These are phyloP conservation scores for Platanus orientalis DNA, from an alignment of 164 flowering plant genomes.

Conservation along the genomic window DNA sequence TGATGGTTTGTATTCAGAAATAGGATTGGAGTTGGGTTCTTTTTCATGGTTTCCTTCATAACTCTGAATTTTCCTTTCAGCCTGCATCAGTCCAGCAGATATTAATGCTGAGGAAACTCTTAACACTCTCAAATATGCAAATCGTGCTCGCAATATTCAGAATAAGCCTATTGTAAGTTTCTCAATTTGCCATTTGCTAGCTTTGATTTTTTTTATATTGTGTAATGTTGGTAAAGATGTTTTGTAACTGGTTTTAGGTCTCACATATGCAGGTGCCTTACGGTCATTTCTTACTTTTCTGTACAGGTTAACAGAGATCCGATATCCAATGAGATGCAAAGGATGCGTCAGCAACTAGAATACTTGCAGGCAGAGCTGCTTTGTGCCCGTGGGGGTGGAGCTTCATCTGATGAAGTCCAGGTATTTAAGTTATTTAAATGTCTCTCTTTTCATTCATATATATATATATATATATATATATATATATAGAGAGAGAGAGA, in stretches of 20 bases:
- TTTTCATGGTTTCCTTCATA: neutral
- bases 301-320: conserved; percentile 92
- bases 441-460: conserved; percentile 1
- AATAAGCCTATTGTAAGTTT: conserved; percentile 93
- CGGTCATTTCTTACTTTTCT: neutral
- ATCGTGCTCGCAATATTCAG: conserved; percentile 97
- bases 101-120: conserved; percentile 98
- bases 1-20: neutral
- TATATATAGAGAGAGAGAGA: too few species aligned
- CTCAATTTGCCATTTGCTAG: neutral
- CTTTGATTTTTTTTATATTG: neutral
- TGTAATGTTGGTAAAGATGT: neutral
- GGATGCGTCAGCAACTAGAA: conserved; percentile 93
- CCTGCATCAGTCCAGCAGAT: conserved; percentile 99
- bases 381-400: conserved; percentile 75
- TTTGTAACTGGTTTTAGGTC: neutral
- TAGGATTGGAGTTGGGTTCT: neutral
- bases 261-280: conserved; percentile 1
- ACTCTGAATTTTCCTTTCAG: conserved; percentile 34
- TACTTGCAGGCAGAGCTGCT: conserved; percentile 86
- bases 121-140: conserved; percentile 96
- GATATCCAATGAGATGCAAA: conserved; percentile 77
- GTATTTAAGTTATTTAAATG: conserved; percentile 24
- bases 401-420: conserved; percentile 79
- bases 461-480: too few species aligned